phyloP scores from a whole-genome alignment of 768 basidiomycete species.

The Panaeolus cyanescens region DNA sequence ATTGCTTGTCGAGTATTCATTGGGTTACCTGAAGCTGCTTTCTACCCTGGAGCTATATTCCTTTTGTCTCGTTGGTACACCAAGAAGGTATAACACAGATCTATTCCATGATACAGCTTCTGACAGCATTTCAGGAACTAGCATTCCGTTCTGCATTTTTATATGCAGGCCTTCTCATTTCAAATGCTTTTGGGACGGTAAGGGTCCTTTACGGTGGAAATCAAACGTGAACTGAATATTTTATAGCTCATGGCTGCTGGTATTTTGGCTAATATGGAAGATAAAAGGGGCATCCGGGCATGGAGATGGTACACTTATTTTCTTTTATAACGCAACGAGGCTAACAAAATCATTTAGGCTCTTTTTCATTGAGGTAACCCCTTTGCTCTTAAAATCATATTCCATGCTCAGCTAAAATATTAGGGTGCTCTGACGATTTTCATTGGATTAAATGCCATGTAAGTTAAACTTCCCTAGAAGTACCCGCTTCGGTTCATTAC shows the following conservation, averaged over 20 bases:
- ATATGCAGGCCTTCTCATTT: constrained; percentile 59
- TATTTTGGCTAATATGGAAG: constrained; percentile 70
- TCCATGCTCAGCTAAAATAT: neutral
- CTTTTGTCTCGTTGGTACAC: constrained; percentile 59
- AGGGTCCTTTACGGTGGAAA: constrained; percentile 16
- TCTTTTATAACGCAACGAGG: neutral
- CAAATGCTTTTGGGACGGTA: constrained; percentile 69
- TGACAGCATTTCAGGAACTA: constrained; percentile 48
- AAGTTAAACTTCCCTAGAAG: constrained; percentile 13
- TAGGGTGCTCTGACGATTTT: constrained; percentile 67
- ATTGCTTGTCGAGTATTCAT: constrained; percentile 60
- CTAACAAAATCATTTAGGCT: constrained; percentile 41
- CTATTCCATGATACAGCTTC: neutral
- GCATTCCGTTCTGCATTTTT: constrained; percentile 64
- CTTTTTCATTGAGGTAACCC: constrained; percentile 71
- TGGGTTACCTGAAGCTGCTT: constrained; percentile 66
- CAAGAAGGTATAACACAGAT: constrained; percentile 40
- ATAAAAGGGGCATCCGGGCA: constrained; percentile 61
- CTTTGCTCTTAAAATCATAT: neutral
- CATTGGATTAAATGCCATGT: constrained; percentile 59
- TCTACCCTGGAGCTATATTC: constrained; percentile 59
- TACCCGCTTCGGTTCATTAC: neutral
- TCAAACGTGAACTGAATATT: neutral
- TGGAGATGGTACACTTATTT: constrained; percentile 62
- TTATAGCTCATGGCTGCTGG: constrained; percentile 71